Conservation (phyloP, 768 basidiomycete species). For the Tylopilus cervinicoccineus region DNA sequence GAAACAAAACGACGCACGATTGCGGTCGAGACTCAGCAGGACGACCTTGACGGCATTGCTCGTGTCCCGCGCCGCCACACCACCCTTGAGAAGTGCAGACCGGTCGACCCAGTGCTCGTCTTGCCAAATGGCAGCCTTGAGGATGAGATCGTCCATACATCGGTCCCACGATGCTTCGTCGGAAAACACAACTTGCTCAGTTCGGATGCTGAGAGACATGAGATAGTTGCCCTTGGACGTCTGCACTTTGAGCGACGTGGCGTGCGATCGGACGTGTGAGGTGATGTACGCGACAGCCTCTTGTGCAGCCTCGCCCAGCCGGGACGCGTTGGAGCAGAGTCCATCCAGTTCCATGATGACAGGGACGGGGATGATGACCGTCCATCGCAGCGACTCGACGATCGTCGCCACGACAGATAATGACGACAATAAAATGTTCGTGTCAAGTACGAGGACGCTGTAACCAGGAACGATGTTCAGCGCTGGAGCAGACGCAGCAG, state of each 20-base stretch:
- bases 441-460: constrained; percentile 88
- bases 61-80: constrained; percentile 33
- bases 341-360: constrained; percentile 98
- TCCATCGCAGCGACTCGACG: constrained; percentile 81
- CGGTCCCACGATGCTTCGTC: constrained; percentile 49
- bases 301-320: constrained; percentile 72
- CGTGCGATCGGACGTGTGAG: constrained; percentile 68
- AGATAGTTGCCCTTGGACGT: constrained; percentile 96
- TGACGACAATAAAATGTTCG: constrained; percentile 89
- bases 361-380: constrained; percentile 85
- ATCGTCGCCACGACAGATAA: constrained; percentile 68
- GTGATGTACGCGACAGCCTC: constrained; percentile 74
- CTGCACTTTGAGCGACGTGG: constrained; percentile 84
- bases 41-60: constrained; percentile 73
- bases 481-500: constrained; percentile 34
- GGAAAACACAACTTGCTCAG: constrained; percentile 77
- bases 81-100: constrained; percentile 57
- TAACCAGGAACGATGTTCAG: constrained; percentile 76
- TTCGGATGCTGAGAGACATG: constrained; percentile 72
- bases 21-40: constrained; percentile 87
- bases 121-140: constrained; percentile 92
- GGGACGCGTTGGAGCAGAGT: constrained; percentile 58
- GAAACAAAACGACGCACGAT: constrained; percentile 52
- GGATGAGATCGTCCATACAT: constrained; percentile 93
- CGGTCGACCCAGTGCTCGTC: constrained; percentile 90